Conservation (phyloP, 495 filamentous ascomycete species). For the Penicillium alfredii region DNA sequence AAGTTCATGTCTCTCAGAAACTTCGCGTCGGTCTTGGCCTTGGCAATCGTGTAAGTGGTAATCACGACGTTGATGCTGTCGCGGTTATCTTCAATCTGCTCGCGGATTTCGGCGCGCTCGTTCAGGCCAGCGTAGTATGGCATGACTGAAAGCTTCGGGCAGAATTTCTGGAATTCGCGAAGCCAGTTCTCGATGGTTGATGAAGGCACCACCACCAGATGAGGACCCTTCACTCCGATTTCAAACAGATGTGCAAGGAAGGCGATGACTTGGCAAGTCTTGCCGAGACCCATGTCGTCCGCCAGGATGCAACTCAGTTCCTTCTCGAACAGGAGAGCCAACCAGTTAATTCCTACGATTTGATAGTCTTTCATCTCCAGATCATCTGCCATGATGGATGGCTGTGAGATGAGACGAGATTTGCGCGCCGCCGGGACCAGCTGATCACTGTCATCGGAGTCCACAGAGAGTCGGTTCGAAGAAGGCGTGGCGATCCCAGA, state of each 20-base stretch:
- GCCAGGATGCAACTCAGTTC: slow-evolving; percentile 82
- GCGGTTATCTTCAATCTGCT: slow-evolving; percentile 55
- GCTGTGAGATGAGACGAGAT: slow-evolving; percentile 57
- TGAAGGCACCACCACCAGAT: slow-evolving; percentile 82
- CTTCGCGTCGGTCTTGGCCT: slow-evolving; percentile 56
- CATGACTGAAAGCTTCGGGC: slow-evolving; percentile 64
- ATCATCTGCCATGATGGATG: slow-evolving; percentile 62
- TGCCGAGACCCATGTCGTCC: slow-evolving; percentile 97
- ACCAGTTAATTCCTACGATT: slow-evolving; percentile 91
- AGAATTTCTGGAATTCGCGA: slow-evolving; percentile 82
- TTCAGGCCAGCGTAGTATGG: slow-evolving; percentile 72
- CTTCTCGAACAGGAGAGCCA: slow-evolving; percentile 70
- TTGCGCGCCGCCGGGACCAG: slow-evolving; percentile 35
- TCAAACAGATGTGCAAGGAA: slow-evolving; percentile 80
- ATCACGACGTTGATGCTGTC: slow-evolving; percentile 75
- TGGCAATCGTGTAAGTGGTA: slow-evolving; percentile 80
- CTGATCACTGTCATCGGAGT: slow-evolving; percentile 40
- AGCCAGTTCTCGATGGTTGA: slow-evolving; percentile 96
- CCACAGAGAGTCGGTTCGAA: slow-evolving; percentile 44
- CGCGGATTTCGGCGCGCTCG: slow-evolving; percentile 59
- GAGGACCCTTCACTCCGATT: slow-evolving; percentile 62
- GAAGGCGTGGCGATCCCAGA: slow-evolving; percentile 70
- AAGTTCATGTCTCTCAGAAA: slow-evolving; percentile 62
- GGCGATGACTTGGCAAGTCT: slow-evolving; percentile 93
- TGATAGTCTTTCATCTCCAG: slow-evolving; percentile 85